A percentile compares a stretch with the other conserved stretches of the same genome.
phyloP scores from a whole-genome alignment of 75 land plant species.

The Cryptomeria japonica region DNA sequence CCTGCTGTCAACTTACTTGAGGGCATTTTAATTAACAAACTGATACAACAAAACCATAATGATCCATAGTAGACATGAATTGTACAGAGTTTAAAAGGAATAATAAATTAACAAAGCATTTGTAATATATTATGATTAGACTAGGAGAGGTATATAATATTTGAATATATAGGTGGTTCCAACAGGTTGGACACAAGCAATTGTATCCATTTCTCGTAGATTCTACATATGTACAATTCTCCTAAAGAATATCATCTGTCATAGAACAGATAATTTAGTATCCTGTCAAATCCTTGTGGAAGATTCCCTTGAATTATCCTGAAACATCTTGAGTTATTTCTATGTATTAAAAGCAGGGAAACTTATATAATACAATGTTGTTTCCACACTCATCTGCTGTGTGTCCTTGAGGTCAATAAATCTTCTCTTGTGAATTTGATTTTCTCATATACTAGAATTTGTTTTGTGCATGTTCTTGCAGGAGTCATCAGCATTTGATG shows the following conservation, averaged over 20 bases:
- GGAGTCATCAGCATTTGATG: not conserved
- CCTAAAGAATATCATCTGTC: not conserved
- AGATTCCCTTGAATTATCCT: not conserved
- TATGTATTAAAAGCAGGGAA: not conserved
- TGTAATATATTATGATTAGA: not conserved
- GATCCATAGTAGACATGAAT: not conserved
- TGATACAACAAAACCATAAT: not conserved
- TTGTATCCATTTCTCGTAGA: not conserved
- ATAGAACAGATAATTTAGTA: not conserved
- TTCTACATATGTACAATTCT: not conserved
- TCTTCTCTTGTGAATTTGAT: too few relatives aligned
- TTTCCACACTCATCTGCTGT: not conserved
- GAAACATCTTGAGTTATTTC: too few relatives aligned
- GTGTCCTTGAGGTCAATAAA: too few relatives aligned
- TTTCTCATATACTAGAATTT: not conserved
- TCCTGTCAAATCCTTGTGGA: not conserved
- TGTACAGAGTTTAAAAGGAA: not conserved
- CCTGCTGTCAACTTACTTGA: not conserved
- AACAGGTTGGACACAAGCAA: not conserved
- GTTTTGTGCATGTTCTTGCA: not conserved
- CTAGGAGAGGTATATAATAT: not conserved
- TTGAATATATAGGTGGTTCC: not conserved
- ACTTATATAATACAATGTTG: not conserved
- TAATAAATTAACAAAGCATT: not conserved
- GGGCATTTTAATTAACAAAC: not conserved